Percentiles rank a stretch among this genome's conserved stretches.
phyloP scores from a whole-genome alignment of 1,139 yeast species.

The Lodderomyces beijingensis region DNA sequence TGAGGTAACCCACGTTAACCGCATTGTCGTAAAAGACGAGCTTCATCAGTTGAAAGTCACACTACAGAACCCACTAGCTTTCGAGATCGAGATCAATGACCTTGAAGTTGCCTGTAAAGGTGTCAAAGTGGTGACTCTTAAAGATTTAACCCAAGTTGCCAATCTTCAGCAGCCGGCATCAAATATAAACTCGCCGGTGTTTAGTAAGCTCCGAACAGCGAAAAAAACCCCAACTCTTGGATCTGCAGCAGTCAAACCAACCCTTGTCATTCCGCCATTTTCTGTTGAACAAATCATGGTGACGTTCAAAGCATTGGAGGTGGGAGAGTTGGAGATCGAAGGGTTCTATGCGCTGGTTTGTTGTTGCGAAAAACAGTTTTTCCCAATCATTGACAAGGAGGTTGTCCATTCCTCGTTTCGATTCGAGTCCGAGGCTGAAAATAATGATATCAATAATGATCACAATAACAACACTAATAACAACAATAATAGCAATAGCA shows the following conservation, averaged over 20 bases:
- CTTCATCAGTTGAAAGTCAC: slow-evolving; percentile 48
- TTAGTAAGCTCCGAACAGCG: slow-evolving; percentile 1
- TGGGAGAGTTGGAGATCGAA: slow-evolving; percentile 28
- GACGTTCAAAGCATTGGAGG: slow-evolving; percentile 30
- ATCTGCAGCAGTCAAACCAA: background rate
- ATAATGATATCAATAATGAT: background rate
- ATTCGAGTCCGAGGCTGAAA: background rate
- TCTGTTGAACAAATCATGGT: slow-evolving; percentile 30
- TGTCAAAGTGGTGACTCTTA: slow-evolving; percentile 27
- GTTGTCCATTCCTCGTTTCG: background rate
- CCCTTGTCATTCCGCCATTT: slow-evolving; percentile 15
- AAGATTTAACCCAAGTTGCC: slow-evolving; percentile 13
- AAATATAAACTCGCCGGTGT: background rate
- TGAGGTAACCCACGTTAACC: slow-evolving; percentile 20
- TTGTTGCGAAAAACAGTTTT: slow-evolving; percentile 27
- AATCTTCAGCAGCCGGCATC: background rate
- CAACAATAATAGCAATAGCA: too few species aligned
- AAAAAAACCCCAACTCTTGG: slow-evolving; percentile 1
- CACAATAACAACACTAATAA: slow-evolving; percentile 5
- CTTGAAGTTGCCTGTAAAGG: slow-evolving; percentile 40
- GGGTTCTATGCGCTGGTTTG: slow-evolving; percentile 30
- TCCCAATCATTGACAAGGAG: slow-evolving; percentile 23
- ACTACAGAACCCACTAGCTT: slow-evolving; percentile 78
- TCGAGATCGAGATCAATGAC: slow-evolving; percentile 61
- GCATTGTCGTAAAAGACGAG: slow-evolving; percentile 52